Conservation (phyloP, 306 rosid genomes). For the Dicorynia guianensis region DNA sequence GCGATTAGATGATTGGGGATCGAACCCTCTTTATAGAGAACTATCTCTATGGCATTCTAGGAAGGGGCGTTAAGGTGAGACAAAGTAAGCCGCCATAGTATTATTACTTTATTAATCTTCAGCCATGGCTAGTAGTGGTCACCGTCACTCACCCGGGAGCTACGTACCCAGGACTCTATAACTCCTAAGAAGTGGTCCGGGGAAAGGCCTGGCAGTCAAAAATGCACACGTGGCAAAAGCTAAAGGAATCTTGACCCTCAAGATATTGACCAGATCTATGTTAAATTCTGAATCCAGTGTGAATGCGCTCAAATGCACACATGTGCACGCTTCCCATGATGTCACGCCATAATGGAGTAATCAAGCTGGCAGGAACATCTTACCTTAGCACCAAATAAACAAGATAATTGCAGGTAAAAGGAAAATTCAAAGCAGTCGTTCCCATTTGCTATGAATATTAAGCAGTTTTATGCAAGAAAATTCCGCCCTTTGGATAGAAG, state of each 20-base stretch:
- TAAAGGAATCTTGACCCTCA: conserved; percentile 29
- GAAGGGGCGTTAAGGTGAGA: conserved; percentile 22
- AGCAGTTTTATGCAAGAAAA: not conserved
- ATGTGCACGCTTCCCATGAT: conserved; percentile 33
- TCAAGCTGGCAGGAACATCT: conserved; percentile 18
- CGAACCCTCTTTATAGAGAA: conserved; percentile 10
- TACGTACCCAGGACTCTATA: not conserved
- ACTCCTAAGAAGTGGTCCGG: not conserved
- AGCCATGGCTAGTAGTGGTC: conserved; percentile 6
- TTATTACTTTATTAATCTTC: not conserved
- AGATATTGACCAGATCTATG: conserved; percentile 14
- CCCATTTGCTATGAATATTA: not conserved
- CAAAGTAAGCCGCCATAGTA: conserved; percentile 36
- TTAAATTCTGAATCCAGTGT: conserved; percentile 11
- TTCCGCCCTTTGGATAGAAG: conserved; percentile 10
- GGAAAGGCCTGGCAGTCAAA: conserved; percentile 10
- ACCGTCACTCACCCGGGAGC: conserved; percentile 22
- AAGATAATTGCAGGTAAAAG: not conserved
- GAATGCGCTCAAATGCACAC: conserved; percentile 2
- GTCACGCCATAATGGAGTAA: not conserved
- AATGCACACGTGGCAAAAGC: not conserved
- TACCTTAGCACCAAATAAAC: not conserved
- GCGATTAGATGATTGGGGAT: not conserved
- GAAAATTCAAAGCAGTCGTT: conserved; percentile 13
- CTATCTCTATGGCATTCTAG: conserved; percentile 1